Conservation (phyloP, 805 yeast species). For the Komagataella mondaviorum region DNA sequence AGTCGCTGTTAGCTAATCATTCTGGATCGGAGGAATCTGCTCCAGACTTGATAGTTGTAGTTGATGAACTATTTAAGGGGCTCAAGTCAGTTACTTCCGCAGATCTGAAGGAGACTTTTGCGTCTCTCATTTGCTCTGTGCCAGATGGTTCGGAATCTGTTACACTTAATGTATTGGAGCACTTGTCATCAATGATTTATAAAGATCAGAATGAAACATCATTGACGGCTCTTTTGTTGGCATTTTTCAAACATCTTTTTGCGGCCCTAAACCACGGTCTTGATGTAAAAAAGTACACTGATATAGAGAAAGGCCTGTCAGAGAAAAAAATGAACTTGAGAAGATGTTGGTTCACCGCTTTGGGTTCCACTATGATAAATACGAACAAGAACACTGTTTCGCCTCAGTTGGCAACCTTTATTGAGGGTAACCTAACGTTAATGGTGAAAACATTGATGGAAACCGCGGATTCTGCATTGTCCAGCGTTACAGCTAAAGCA, state of each 20-base stretch:
- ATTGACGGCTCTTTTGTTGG: constrained; percentile 31
- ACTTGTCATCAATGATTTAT: constrained; percentile 34
- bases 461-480: constrained; percentile 35
- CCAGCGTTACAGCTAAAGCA: constrained; percentile 36
- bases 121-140: constrained; percentile 25
- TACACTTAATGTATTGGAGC: constrained; percentile 25
- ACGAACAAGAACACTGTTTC: constrained; percentile 2
- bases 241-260: constrained; percentile 33
- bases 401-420: constrained; percentile 6
- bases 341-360: constrained; percentile 50
- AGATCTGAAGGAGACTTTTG: constrained; percentile 44
- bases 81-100: constrained; percentile 43
- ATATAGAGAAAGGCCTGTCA: constrained; percentile 42
- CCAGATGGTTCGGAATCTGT: constrained; percentile 13
- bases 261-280: constrained; percentile 13
- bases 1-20: constrained; percentile 10
- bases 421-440: constrained; percentile 11
- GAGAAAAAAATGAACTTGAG: constrained; percentile 54
- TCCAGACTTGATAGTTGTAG: constrained; percentile 18
- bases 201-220: constrained; percentile 72
- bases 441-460: constrained; percentile 24
- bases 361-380: constrained; percentile 22
- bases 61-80: constrained; percentile 41
- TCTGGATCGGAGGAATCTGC: constrained; percentile 12
- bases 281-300: constrained; percentile 12